A percentile compares a stretch with the other conserved stretches of the same genome.
phyloP scores from a whole-genome alignment of 352 stramenopile genomes.

The Phytophthora hybrid region DNA sequence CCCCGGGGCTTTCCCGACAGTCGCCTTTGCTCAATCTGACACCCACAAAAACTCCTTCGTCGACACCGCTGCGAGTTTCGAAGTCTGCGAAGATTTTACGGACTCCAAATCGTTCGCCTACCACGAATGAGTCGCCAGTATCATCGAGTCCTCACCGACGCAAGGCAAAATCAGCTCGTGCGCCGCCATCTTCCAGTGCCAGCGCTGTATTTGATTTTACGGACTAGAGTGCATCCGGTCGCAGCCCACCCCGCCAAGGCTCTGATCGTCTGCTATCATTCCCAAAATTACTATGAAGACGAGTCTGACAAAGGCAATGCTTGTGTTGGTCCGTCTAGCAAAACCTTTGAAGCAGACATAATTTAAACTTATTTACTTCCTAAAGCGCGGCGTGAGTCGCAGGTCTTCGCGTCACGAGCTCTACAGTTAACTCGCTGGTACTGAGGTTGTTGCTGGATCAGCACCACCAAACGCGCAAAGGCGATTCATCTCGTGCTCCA shows the following conservation, averaged over 20 bases:
- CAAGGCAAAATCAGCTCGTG: constrained; percentile 29
- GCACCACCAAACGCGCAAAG: constrained; percentile 46
- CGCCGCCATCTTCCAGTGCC: constrained; percentile 7
- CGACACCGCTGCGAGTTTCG: constrained; percentile 19
- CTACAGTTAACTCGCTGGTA: background rate
- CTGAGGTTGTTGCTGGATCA: constrained; percentile 1
- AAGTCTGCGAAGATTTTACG: constrained; percentile 10
- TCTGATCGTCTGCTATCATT: background rate
- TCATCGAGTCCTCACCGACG: constrained; percentile 28
- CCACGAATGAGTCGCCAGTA: constrained; percentile 7
- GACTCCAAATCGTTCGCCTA: constrained; percentile 6
- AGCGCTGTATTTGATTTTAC: constrained; percentile 44
- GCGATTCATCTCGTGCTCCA: constrained; percentile 59
- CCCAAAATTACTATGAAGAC: background rate
- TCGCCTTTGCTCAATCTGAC: constrained; percentile 36
- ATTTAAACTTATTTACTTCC: constrained; percentile 11
- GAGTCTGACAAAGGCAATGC: background rate
- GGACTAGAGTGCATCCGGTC: constrained; percentile 13
- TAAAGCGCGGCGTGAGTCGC: background rate
- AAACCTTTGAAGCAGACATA: background rate
- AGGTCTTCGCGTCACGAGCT: background rate
- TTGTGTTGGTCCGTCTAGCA: background rate
- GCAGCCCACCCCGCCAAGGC: background rate
- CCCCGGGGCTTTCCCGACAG: constrained; percentile 16
- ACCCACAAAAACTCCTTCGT: constrained; percentile 31